phyloP scores from a whole-genome alignment of 2,329 filamentous ascomycete genomes.

The Akanthomyces lecanii region DNA sequence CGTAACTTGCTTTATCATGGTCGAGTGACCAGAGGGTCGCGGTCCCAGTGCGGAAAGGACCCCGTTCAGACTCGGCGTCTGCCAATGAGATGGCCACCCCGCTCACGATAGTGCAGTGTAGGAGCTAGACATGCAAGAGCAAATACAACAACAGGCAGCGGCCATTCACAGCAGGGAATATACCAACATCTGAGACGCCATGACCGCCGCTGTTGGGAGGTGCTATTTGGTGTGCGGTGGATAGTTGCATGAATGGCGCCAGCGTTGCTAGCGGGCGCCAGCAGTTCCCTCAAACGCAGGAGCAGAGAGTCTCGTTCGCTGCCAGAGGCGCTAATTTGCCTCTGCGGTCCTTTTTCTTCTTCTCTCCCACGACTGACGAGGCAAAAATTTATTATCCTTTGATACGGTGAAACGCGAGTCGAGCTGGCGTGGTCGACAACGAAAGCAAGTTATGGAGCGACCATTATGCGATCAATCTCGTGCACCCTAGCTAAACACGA shows the following conservation, averaged over 20 bases:
- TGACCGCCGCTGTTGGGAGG: not conserved
- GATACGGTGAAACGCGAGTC: too few species aligned
- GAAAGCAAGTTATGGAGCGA: too few species aligned
- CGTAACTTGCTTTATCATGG: not conserved
- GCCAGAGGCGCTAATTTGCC: too few species aligned
- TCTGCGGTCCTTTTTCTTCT: too few species aligned
- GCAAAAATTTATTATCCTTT: too few species aligned
- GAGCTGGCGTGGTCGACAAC: too few species aligned
- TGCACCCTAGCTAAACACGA: too few species aligned
- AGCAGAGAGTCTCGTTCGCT: not conserved
- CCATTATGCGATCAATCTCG: too few species aligned
- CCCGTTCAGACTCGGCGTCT: not conserved
- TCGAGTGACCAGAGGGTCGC: not conserved
- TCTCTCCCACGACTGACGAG: too few species aligned
- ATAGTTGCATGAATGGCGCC: not conserved
- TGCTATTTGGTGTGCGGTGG: not conserved
- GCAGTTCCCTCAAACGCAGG: not conserved
- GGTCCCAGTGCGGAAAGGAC: not conserved
- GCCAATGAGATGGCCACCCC: not conserved
- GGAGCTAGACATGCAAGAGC: not conserved
- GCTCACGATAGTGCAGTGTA: not conserved
- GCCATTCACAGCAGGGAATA: not conserved
- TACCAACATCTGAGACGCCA: not conserved
- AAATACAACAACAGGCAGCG: not conserved
- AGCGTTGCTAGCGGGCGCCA: not conserved